Evolutionary conservation across 2,329 filamentous ascomycete genomes (phyloP), one percentile per base, ranked within the genome.

Genomic region (Beauveria medogensis): DNA sequence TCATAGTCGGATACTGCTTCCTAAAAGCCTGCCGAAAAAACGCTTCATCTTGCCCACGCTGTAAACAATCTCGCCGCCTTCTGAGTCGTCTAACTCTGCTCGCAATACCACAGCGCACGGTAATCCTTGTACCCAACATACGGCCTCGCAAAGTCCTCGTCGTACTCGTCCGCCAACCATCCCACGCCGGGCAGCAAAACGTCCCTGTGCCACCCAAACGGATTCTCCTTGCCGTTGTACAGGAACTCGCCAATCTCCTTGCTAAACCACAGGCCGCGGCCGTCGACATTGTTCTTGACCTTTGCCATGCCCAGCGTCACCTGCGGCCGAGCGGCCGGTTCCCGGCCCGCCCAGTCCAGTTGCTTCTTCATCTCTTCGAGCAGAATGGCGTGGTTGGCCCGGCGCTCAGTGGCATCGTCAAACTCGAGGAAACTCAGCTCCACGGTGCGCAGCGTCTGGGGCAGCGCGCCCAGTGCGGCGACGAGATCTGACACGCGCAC

Each of bases 361-460:
- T 2, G 4, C 43, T 0, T n/a, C 46, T 51, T 43, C 30, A 58
- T 51, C 24, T 14, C 5, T n/a, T 48, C 30, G 44, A 58, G 34
- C 34, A 58, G 46, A 1, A 5, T 6, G 16, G 3, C 12, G 34
- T 58, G 46, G 18, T 22, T 24, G 5, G 26, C 22, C 18, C 52
- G 24, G 5, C 40, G 24, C 28, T 7, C 22, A 68, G 10, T n/a
- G 9, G 5, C 9, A 3, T 24, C 22, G n/a, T 16, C 1, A 26
- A 74, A 74, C 3, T 9, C 10, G 1, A 75, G 63, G 14, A 69
- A 70, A 50, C 71, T 74, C 6, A 77, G 63, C 30, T 76, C 68
- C 0, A 75, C 62, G 1, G 69, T 70, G 10, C 66, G 64, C 1
- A 74, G 24, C 0, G 69, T 69, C 0, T 24, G 8, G 3, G 71